Percentiles rank a stretch among this genome's conserved stretches.
Conservation (phyloP, 768 basidiomycete genomes). For the Rhizopogon rudus region DNA sequence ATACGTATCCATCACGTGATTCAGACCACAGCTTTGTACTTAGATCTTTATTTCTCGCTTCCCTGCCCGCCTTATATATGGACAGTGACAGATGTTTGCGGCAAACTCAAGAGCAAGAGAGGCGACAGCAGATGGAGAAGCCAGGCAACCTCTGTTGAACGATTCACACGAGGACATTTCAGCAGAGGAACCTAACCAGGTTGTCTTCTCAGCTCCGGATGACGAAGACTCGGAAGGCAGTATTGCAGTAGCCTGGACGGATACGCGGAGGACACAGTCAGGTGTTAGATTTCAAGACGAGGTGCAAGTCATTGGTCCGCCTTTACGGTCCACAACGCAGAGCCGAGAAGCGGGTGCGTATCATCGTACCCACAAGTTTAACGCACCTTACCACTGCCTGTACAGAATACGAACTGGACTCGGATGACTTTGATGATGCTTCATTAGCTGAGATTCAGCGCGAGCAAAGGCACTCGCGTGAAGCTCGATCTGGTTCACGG, state of each 20-base stretch:
- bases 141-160: constrained; percentile 54
- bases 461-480: constrained; percentile 14
- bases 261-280: constrained; percentile 35
- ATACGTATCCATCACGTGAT: too few species aligned
- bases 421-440: constrained; percentile 71
- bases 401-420: constrained; percentile 79
- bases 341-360: constrained; percentile 81
- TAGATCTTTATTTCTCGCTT: too few species aligned
- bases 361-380: constrained; percentile 10
- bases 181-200: constrained; percentile 21
- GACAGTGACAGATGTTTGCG: constrained; percentile 22
- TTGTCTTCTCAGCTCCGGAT: constrained; percentile 52
- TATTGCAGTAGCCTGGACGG: constrained; percentile 26
- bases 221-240: constrained; percentile 46
- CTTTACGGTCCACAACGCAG: constrained; percentile 64
- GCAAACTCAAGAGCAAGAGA: constrained; percentile 25
- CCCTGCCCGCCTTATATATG: constrained; percentile 9
- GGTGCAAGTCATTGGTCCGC: constrained; percentile 62
- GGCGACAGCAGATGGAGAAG: constrained; percentile 31
- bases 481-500: constrained; percentile 29
- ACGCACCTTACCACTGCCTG: constrained; percentile 6
- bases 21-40: too few species aligned
- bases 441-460: constrained; percentile 25
- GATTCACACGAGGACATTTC: constrained; percentile 36
- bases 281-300: constrained; percentile 64